Base-by-base conservation (phyloP, 2,329 filamentous ascomycete genomes). In the Diaporthe sp. region DNA sequence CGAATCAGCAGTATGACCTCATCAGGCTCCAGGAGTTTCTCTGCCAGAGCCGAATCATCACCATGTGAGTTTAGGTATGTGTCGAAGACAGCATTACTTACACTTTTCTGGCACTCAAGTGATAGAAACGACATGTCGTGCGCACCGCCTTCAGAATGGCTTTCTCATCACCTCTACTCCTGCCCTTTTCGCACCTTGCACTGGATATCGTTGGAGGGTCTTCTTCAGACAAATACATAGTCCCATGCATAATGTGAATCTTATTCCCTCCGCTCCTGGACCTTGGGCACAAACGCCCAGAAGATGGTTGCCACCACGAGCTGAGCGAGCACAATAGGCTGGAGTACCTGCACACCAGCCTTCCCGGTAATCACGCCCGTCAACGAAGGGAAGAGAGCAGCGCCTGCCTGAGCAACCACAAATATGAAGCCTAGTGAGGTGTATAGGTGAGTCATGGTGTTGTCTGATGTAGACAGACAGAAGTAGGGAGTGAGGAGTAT, bases 351-450 rank as follows among this genome's bases (percentile, higher is more conserved):
- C 46, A 68, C 65, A 39, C 46, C 65, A 88, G 82, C 83, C n/a
- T 79, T 77, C 0, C 83, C 81, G 0, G 87, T 87, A 61, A 89
- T 86, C 19, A 89, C 75, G 3, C 88, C 88, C 0, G 88, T 89
- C 4, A 89, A 76, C 0, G 87, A 87, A 0, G 89, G 88, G 76
- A 90, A 89, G 2, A 90, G 80, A 0, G 88, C 84, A 4, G 86
- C 88, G 2, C 88, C 88, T 3, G 88, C 85, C 79, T 90, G 88
- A 0, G 87, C 87, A 3, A 89, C 78, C 0, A 89, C 86, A 74
- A 90, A 89, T 9, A 89, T 84, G 49, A 89, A 86, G 10, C 85
- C 85, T 81, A 68, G 5, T 42, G 25, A 13, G 39, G 15, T 2
- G 15, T 53, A 12, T 53, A 4, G 49, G 44, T 68, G 31, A 53